phyloP scores from a whole-genome alignment of 345 rosid genomes.

The Eucalyptus curtisii region DNA sequence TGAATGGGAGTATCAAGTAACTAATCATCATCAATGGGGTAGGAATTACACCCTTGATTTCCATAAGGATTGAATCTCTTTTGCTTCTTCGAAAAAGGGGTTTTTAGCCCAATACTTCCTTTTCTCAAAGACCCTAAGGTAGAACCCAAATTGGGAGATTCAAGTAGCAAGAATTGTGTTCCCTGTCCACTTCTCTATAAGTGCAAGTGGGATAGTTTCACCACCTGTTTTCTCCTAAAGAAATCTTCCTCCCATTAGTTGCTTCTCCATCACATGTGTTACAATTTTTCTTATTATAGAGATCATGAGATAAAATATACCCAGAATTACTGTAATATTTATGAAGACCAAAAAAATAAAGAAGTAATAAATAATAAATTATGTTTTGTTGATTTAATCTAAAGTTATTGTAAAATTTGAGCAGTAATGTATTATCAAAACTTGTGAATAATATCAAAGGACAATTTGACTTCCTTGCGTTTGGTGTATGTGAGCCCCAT shows the following conservation, averaged over 20 bases:
- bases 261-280: neutral
- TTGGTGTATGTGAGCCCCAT: neutral
- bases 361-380: too few relatives aligned
- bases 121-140: neutral
- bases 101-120: too few relatives aligned
- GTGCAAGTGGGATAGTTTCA: neutral
- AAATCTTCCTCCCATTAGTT: neutral
- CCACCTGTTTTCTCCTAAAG: neutral
- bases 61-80: neutral
- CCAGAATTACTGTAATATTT: neutral
- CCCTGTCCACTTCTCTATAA: neutral
- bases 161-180: neutral
- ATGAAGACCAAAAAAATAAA: too few relatives aligned
- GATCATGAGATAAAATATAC: neutral
- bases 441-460: neutral
- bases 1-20: neutral
- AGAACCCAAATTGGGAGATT: neutral
- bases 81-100: neutral
- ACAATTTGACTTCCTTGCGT: neutral
- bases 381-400: neutral
- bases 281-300: neutral
- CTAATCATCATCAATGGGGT: too few relatives aligned
- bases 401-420: neutral
- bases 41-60: neutral
- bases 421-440: neutral